These are phyloP conservation scores for Claviceps sp. DNA, from an alignment of 2,329 filamentous ascomycete species.

Conservation along the genomic window DNA sequence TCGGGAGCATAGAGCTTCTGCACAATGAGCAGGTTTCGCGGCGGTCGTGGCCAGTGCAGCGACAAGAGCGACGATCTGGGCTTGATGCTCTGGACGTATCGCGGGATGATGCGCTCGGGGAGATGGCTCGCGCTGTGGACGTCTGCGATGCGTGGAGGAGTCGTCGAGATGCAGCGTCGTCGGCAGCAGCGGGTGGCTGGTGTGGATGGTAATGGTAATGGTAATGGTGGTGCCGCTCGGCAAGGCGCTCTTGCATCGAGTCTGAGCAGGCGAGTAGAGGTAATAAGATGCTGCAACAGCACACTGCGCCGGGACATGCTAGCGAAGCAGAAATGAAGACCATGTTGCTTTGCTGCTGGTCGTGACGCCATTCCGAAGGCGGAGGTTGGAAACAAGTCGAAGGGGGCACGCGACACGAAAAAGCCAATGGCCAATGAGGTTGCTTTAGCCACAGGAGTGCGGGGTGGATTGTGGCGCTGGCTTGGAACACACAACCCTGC, in stretches of 20 bases:
- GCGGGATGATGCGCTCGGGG: constrained; percentile 20
- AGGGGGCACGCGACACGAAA: not conserved
- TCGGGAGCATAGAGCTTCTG: constrained; percentile 43
- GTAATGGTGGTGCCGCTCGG: not conserved
- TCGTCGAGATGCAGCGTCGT: constrained; percentile 34
- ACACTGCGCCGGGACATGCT: constrained; percentile 10
- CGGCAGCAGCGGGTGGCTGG: not conserved
- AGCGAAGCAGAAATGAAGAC: not conserved
- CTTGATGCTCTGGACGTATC: constrained; percentile 26
- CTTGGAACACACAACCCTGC: not conserved
- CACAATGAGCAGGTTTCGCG: constrained; percentile 43
- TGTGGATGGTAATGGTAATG: not conserved
- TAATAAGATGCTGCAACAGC: constrained; percentile 1
- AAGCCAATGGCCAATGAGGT: not conserved
- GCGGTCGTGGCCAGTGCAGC: constrained; percentile 39
- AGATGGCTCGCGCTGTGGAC: constrained; percentile 20
- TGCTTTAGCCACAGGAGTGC: not conserved
- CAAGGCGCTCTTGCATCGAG: not conserved
- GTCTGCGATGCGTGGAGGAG: constrained; percentile 22
- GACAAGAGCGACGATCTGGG: constrained; percentile 40
- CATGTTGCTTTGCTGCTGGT: not conserved
- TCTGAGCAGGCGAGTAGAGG: not conserved
- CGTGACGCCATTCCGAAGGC: too few relatives aligned
- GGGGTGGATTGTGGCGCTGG: not conserved
- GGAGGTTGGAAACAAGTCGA: not conserved